Base-by-base conservation (phyloP, 23 red algal species). In the Rhodosorus marinus region DNA sequence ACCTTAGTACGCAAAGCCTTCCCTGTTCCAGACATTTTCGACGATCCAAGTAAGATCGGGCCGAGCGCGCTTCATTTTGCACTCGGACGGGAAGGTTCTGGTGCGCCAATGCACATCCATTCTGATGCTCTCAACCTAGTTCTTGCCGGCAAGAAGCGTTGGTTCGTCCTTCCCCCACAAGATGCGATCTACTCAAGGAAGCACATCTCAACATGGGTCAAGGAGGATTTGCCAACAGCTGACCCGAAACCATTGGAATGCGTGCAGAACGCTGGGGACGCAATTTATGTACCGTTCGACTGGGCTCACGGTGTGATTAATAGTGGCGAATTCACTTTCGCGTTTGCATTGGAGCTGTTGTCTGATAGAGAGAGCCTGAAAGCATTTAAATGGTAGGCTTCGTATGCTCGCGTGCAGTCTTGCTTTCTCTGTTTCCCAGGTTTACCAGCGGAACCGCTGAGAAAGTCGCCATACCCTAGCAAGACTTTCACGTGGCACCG, bases 241-340 rank as follows among this genome's bases (percentile, higher is more conserved):
- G 65, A 69, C 6, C 29, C 66, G 27, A 35, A 30, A 4, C 76
- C 76, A 8, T 67, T 82, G 29, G 49, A 69, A 54, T 82, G 76
- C 30, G 28, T 69, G 52, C 76, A 82, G 36, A 35, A 36, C 8
- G 46, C 64, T 14, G 76, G 76, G n/a, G 76, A 82, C 48, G 55
- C 73, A 23, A 67, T 82, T 17, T 82, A 82, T 26, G 76, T 82
- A 20, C 76, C 76, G 8, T 38, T 67, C 9, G 76, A 82, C 8
- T 82, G 76, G 76, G 76, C 66, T 4, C 76, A 82, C 32, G 76
- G 66, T 5, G 76, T 82, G 28, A 50, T 82, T 6, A 82, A 82
- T 33, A 1, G 40, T 33, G 76, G 64, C 26, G 52, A 65, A 30
- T 42, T 72, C 51, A 82, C 76, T n/a, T 82, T 82, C 46, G 76